Evolutionary conservation across 345 rosid genomes (phyloP), one percentile per base, ranked within the genome.

Genomic region (Conringia planisiliqua): DNA sequence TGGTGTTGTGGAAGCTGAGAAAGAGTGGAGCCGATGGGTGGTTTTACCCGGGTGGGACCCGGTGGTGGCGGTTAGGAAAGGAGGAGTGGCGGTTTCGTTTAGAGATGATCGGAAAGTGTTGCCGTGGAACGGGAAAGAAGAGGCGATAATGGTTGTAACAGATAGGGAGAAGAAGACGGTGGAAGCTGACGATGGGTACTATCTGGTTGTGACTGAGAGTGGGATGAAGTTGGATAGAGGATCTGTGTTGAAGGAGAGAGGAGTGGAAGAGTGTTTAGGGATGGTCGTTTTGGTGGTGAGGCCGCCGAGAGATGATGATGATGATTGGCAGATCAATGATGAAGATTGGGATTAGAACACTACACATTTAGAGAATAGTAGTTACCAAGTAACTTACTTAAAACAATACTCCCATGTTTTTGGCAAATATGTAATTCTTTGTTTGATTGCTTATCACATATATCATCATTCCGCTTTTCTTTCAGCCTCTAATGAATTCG

Each of bases 91-190:
- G 50, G 92, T 94, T 71, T 73, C 93, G 0, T 94, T 91, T 80
- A 27, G 78, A 0, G 96, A 94, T 48, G 95, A 90, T 0, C 78
- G 91, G 50, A 7, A 78, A 13, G 87, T 59, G 3, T 75, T 95
- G 81, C 97, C 97, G 0, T 95, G 97, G 99, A 91, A 81, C 70
- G 95, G 64, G 63, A 89, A 87, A 77, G 86, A 86, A 72, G 99
- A 95, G 47, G 54, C 87, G 11, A 74, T 90, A 13, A 76, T 95
- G 87, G 97, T 90, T 55, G 92, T 92, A 18, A 89, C 60, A 2
- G 92, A 95, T 68, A 65, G 97, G 79, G 82, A 77, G 38, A 83
- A 83, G 71, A 90, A 85, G 79, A 77, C 46, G 9, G 97, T 91
- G 11, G 86, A 57, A n/a, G 86, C 18, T 0, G 87, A 90, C 16